Evolutionary conservation across 768 basidiomycete species (phyloP).

Genomic region (Lactifluus subvellereus): DNA sequence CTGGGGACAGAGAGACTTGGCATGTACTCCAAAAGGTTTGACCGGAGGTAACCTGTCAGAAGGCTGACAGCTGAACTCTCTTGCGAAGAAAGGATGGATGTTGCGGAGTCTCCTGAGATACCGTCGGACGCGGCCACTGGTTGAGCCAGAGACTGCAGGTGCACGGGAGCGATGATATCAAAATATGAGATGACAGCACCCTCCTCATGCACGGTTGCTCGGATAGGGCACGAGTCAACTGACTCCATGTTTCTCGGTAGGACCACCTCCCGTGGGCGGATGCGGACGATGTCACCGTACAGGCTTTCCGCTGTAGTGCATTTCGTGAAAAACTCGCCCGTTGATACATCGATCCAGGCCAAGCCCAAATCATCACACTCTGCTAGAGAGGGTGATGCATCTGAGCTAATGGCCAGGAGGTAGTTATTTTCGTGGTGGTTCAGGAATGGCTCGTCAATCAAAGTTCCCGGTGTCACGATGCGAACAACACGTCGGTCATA

Average conservation of each 20-base stretch:
- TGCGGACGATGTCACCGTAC: slow-evolving; percentile 76
- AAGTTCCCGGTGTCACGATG: slow-evolving; percentile 88
- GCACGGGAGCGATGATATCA: slow-evolving; percentile 1
- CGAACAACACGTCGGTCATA: slow-evolving; percentile 81
- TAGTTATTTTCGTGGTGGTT: slow-evolving; percentile 87
- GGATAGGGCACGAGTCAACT: slow-evolving; percentile 41
- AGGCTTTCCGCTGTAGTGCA: slow-evolving; percentile 46
- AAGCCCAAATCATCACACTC: slow-evolving; percentile 44
- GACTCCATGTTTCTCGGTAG: slow-evolving; percentile 42
- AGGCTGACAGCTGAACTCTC: slow-evolving; percentile 57
- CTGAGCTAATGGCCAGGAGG: slow-evolving; percentile 56
- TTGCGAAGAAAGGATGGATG: slow-evolving; percentile 27
- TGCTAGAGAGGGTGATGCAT: neutral
- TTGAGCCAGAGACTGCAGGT: neutral
- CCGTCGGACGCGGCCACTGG: slow-evolving; percentile 21
- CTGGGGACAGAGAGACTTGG: slow-evolving; percentile 54
- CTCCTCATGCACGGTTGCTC: slow-evolving; percentile 48
- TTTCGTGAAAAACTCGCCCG: slow-evolving; percentile 88
- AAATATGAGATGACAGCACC: slow-evolving; percentile 49
- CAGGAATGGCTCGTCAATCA: slow-evolving; percentile 87
- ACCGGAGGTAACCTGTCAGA: slow-evolving; percentile 58
- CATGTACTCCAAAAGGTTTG: slow-evolving; percentile 73
- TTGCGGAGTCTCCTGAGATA: neutral
- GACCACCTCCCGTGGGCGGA: slow-evolving; percentile 79
- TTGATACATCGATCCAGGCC: slow-evolving; percentile 94